A percentile compares a stretch with the other conserved stretches of the same genome.
Evolutionary conservation across 2,329 filamentous ascomycete genomes (phyloP).

Genomic region (Aspergillus neoniger): DNA sequence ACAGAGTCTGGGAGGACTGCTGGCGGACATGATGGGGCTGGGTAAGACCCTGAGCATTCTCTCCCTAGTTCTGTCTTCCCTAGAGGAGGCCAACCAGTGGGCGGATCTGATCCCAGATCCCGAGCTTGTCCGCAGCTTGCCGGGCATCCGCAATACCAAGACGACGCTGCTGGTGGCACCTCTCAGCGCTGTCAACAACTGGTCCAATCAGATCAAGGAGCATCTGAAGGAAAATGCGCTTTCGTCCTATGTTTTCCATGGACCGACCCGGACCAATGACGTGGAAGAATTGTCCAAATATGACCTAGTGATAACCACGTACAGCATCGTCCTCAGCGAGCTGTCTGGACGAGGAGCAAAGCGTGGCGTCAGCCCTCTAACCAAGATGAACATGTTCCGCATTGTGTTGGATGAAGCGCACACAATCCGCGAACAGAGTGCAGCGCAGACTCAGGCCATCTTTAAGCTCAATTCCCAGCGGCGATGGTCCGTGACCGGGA

Average conservation of each 20-base stretch:
- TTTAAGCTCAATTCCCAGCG: slow-evolving; percentile 76
- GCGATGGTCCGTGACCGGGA: slow-evolving; percentile 96
- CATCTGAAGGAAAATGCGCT: slow-evolving; percentile 69
- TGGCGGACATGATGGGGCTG: slow-evolving; percentile 88
- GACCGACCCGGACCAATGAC: slow-evolving; percentile 71
- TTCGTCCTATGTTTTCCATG: slow-evolving; percentile 83
- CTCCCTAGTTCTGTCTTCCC: slow-evolving; percentile 70
- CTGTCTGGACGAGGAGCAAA: slow-evolving; percentile 66
- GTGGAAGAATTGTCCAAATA: slow-evolving; percentile 67
- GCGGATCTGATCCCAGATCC: slow-evolving; percentile 53
- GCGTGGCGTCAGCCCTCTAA: slow-evolving; percentile 62
- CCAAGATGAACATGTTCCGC: slow-evolving; percentile 85
- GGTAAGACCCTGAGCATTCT: slow-evolving; percentile 85
- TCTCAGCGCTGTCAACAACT: slow-evolving; percentile 88
- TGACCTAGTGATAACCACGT: slow-evolving; percentile 90
- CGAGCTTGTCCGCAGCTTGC: slow-evolving; percentile 32
- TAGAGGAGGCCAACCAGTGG: slow-evolving; percentile 66
- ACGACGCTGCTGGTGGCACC: slow-evolving; percentile 86
- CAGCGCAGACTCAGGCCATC: slow-evolving; percentile 80
- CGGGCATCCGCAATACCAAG: slow-evolving; percentile 63
- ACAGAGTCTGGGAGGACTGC: slow-evolving; percentile 70
- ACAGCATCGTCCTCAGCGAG: slow-evolving; percentile 83
- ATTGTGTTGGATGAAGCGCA: slow-evolving; percentile 95
- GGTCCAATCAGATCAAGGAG: slow-evolving; percentile 86
- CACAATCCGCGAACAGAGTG: slow-evolving; percentile 82